A percentile compares a stretch with the other conserved stretches of the same genome.
These are phyloP conservation scores for Cornus florida DNA, from an alignment of 148 eudicot genomes.

Conservation along the genomic window DNA sequence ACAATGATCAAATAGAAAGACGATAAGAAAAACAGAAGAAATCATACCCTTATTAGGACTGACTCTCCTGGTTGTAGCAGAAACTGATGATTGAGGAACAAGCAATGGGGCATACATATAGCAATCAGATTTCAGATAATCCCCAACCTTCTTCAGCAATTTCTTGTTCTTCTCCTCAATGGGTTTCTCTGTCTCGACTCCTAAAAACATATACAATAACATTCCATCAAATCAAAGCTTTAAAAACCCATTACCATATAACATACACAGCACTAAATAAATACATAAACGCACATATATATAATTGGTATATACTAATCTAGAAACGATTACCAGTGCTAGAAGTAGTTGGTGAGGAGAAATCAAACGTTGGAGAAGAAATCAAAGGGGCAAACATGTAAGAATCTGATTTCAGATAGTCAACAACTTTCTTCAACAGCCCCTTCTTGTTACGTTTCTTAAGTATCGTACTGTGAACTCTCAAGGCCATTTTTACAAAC, in stretches of 20 bases:
- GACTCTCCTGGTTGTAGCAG: background rate
- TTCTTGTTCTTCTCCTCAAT: background rate
- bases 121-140: slow-evolving; percentile 18
- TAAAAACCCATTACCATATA: background rate
- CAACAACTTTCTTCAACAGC: slow-evolving; percentile 21
- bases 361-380: background rate
- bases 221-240: background rate
- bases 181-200: slow-evolving; percentile 6
- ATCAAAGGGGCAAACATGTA: slow-evolving; percentile 35
- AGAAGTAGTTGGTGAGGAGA: background rate
- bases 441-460: slow-evolving; percentile 19
- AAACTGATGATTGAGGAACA: slow-evolving; percentile 2
- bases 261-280: too few relatives aligned
- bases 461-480: slow-evolving; percentile 13
- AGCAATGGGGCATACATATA: slow-evolving; percentile 22
- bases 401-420: slow-evolving; percentile 27
- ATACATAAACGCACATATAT: background rate
- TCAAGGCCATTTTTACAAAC: background rate
- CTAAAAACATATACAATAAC: slow-evolving; percentile 1
- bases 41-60: background rate
- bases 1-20: background rate
- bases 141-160: slow-evolving; percentile 7
- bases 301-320: background rate
- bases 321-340: slow-evolving; percentile 5
- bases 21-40: background rate